A percentile compares a stretch with the other conserved stretches of the same genome.
These are phyloP conservation scores for Chlorella sorokiniana DNA, from an alignment of 139 green algal genomes.

Conservation along the genomic window DNA sequence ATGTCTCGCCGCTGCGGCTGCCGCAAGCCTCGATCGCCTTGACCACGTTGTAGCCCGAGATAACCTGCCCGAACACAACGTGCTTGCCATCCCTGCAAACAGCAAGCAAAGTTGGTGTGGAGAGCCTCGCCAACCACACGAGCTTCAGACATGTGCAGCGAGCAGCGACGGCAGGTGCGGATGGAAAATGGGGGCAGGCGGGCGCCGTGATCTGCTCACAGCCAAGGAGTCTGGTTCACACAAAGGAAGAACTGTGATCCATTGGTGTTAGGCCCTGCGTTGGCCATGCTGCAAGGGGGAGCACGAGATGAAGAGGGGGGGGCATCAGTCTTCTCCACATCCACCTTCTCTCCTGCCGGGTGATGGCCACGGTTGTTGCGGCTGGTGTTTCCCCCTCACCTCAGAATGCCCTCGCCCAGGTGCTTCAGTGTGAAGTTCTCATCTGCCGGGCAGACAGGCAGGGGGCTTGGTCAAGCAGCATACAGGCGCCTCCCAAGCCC, in stretches of 20 bases:
- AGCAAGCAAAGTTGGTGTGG: not conserved
- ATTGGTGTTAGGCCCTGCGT: slow-evolving; percentile 85
- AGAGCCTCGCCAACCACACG: too few species aligned
- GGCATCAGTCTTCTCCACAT: not conserved
- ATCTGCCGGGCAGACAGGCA: not conserved
- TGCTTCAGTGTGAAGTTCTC: slow-evolving; percentile 59
- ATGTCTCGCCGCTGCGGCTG: slow-evolving; percentile 67
- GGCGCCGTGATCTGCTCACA: too few species aligned
- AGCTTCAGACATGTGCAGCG: too few species aligned
- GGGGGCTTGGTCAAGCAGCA: not conserved
- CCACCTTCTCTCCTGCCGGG: not conserved
- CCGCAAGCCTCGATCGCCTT: slow-evolving; percentile 85
- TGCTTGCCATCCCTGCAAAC: slow-evolving; percentile 61
- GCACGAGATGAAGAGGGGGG: not conserved
- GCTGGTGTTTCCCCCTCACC: not conserved
- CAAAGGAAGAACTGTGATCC: slow-evolving; percentile 87
- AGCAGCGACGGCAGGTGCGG: not conserved
- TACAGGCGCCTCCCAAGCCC: too few species aligned
- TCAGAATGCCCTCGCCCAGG: slow-evolving; percentile 64
- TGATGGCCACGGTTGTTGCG: not conserved
- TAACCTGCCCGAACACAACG: slow-evolving; percentile 83
- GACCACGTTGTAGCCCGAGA: slow-evolving; percentile 69
- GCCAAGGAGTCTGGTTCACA: slow-evolving; percentile 72
- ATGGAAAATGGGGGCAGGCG: too few species aligned
- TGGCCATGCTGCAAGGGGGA: slow-evolving; percentile 69